Conservation (phyloP, 192 early-diverging fungal genomes). For the Coemansia biformis region DNA sequence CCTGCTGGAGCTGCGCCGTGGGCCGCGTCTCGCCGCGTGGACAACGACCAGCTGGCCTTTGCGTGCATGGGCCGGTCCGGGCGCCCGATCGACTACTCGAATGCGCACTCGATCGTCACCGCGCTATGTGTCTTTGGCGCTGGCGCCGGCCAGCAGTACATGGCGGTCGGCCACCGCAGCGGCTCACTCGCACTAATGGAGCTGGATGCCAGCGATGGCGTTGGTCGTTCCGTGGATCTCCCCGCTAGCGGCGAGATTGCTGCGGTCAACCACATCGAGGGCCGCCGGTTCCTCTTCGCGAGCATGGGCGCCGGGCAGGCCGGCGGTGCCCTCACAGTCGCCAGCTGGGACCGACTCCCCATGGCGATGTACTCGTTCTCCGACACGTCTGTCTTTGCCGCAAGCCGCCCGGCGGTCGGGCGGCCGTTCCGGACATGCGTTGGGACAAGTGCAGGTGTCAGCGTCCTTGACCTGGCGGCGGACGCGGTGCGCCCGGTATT, state of each 20-base stretch:
- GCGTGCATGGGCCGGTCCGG: slow-evolving; percentile 2
- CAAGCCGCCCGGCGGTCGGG: slow-evolving; percentile 1
- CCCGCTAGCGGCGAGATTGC: slow-evolving; percentile 13
- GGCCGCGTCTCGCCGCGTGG: background rate
- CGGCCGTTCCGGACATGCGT: background rate
- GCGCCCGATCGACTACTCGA: background rate
- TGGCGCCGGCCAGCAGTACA: background rate
- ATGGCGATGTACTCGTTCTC: background rate
- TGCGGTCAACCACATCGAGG: slow-evolving; percentile 7
- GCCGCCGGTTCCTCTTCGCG: slow-evolving; percentile 7
- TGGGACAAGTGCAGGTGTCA: slow-evolving; percentile 3
- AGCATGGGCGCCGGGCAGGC: slow-evolving; percentile 14
- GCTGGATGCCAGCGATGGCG: slow-evolving; percentile 1
- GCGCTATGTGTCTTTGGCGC: slow-evolving; percentile 2
- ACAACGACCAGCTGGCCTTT: slow-evolving; percentile 7
- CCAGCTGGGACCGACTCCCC: background rate
- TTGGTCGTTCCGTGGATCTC: background rate
- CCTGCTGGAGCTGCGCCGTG: background rate
- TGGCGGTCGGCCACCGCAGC: slow-evolving; percentile 6
- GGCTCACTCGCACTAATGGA: background rate
- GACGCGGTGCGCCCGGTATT: slow-evolving; percentile 6
- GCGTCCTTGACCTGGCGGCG: background rate
- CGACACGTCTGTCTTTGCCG: slow-evolving; percentile 7
- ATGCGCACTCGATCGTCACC: slow-evolving; percentile 9
- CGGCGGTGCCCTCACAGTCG: slow-evolving; percentile 11